Conservation (phyloP, 306 rosid genomes). For the Parietaria judaica region DNA sequence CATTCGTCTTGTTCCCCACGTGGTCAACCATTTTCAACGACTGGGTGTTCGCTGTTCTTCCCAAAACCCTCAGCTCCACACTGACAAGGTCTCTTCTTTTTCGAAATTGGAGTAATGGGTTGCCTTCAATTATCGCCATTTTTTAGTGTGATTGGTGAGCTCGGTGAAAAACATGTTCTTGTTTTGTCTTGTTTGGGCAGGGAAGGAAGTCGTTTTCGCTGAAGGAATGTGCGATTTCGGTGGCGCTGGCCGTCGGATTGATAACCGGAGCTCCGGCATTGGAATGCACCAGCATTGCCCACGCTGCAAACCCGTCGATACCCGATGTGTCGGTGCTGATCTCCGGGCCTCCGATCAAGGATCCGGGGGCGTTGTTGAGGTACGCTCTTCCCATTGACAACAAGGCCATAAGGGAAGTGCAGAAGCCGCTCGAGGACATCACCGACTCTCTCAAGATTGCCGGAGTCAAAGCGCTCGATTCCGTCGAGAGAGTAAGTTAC, state of each 20-base stretch:
- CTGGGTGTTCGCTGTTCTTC: conserved; percentile 46
- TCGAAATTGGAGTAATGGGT: conserved; percentile 4
- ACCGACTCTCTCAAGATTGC: conserved; percentile 82
- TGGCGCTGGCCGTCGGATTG: conserved; percentile 69
- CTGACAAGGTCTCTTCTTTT: conserved; percentile 30
- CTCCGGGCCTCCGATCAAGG: conserved; percentile 95
- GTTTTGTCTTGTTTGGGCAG: conserved; percentile 35
- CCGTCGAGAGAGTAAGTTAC: conserved; percentile 74
- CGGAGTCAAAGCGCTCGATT: conserved; percentile 86
- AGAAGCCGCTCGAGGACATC: conserved; percentile 93
- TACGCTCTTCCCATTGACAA: conserved; percentile 87
- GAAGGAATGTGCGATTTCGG: conserved; percentile 65
- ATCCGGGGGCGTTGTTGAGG: conserved; percentile 87
- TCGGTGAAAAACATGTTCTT: background rate
- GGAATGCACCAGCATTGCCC: conserved; percentile 41
- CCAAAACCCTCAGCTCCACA: conserved; percentile 37
- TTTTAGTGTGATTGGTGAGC: background rate
- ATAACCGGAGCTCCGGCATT: conserved; percentile 76
- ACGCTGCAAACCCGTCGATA: conserved; percentile 54
- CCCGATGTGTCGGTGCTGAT: conserved; percentile 75
- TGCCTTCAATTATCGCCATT: background rate
- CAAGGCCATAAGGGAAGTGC: conserved; percentile 92
- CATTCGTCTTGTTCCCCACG: conserved; percentile 25
- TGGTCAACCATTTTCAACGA: conserved; percentile 23
- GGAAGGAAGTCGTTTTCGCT: conserved; percentile 45